Base-by-base conservation (phyloP, 306 rosid genomes). In the Corylus americana region DNA sequence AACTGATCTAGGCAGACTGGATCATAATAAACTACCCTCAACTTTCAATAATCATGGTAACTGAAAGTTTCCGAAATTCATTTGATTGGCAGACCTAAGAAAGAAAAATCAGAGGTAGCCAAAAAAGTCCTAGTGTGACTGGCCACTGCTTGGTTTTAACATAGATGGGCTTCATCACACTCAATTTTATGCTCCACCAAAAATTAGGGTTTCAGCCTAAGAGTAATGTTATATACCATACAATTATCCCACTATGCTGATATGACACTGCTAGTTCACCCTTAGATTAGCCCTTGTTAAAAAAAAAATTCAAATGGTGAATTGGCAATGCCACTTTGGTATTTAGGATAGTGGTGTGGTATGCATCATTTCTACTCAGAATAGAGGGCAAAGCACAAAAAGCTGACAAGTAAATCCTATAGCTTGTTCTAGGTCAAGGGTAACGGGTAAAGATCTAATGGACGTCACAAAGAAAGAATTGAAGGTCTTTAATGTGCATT, bases 321-420 rank as follows among this genome's bases (percentile, higher is more conserved):
- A 39, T 39, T 39, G 44, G 44, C 45, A 42, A 5, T 42, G 45
- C 45, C 45, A 42, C 7, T 6, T 39, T 5, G 1, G 44, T 0
- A 39, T 39, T 5, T 39, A 39, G 6, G 6, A 39, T 39, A 39
- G 8, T 42, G 45, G 45, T 42, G 45, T 6, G 45, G 45, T 42
- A 42, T 42, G 8, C 7, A 42, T 1, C 45, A 42, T 42, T 42
- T 42, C 45, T 42, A 8, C 7, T 42, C 45, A 42, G 45, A 6
- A 6, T 29, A 31, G 17, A 57, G 39, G 50, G 47, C 51, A 42
- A 75, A 18, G 37, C 50, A 70, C 80, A 20, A 37, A 59, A 80
- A 22, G 70, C 47, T 64, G 70, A 64, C n/a, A 8, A 64, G 17
- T 39, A 27, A 51, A 31, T 39, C 39, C 20, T 35, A 72, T 35